Evolutionary conservation across 768 basidiomycete genomes (phyloP), one percentile per base, ranked within the genome.

Genomic region (Daedaleopsis nitida): DNA sequence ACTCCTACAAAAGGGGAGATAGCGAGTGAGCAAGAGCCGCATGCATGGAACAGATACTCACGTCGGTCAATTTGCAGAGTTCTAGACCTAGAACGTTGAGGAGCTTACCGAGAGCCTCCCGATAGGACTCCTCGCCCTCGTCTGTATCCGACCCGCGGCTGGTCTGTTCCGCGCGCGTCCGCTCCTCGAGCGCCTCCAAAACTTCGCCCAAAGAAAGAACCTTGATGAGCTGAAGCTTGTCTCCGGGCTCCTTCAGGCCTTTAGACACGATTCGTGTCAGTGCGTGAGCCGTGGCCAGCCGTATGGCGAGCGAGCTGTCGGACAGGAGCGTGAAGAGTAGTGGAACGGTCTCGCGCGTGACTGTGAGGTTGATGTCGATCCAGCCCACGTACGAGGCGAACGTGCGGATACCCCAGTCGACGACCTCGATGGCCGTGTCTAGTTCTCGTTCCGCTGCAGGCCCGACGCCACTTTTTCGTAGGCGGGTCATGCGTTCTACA

Each of bases 291-390:
- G 96, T 87, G 1, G 94, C 89, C 34, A 95, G 77, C 34, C 94
- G 91, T 67, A 98, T 87, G 3, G 89, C 82, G 32, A 94, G 74
- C 12, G 88, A 87, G 0, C 84, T 76, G 69, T 95, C 90, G 16
- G 88, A 88, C 42, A 98, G 83, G 43, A 97, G 81, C 39, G 81
- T 84, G 72, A 96, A 94, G 47, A 97, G 81, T 38, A 98, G 77
- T 6, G 90, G 87, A 37, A 98, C 85, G 2, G 96, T 94, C 14
- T 83, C 85, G 13, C 91, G 92, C 1, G 96, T 98, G 60, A 99
- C 90, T 13, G 97, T 95, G 64, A 98, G 79, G 69, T 94, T 94
- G 66, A 99, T 96, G 70, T 99, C 97, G 66, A 98, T 91, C 97
- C 97, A 99, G 14, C 94, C 93, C 59, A 94, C 94, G 71, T 98